Evolutionary conservation across 2,329 filamentous ascomycete genomes (phyloP).

Genomic region (Chaetomium strumarium): DNA sequence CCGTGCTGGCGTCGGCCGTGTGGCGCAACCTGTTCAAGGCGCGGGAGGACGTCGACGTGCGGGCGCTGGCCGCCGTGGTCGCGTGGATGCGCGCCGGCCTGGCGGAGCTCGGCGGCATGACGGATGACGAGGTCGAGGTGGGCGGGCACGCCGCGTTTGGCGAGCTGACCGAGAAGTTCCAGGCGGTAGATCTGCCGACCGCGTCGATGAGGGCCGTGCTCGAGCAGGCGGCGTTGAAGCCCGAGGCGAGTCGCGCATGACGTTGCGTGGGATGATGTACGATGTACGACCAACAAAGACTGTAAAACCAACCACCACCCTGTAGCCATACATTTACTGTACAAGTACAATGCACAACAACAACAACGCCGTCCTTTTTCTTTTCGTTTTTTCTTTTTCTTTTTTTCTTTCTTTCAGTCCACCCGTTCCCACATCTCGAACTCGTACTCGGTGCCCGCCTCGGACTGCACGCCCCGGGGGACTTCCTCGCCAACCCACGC

Average conservation of each 20-base stretch:
- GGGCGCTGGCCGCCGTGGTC: conserved; percentile 48
- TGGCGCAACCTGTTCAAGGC: conserved; percentile 94
- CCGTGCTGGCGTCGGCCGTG: conserved; percentile 71
- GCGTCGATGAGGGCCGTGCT: conserved; percentile 26
- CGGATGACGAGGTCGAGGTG: conserved; percentile 37
- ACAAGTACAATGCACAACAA: neutral
- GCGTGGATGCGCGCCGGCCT: conserved; percentile 49
- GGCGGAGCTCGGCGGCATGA: conserved; percentile 43
- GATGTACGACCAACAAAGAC: neutral
- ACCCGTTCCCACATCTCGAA: conserved; percentile 69
- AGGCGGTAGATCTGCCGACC: conserved; percentile 36
- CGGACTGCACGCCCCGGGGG: conserved; percentile 50
- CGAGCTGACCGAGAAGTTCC: conserved; percentile 36
- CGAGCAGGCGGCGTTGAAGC: conserved; percentile 17
- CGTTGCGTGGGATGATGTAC: neutral
- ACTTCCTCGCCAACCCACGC: conserved; percentile 62
- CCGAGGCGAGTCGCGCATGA: neutral
- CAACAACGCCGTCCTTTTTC: no score
- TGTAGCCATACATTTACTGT: neutral
- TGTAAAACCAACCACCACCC: neutral
- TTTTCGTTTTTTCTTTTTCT: no score
- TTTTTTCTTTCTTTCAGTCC: no score
- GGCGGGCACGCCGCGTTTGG: conserved; percentile 37
- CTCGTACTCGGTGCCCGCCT: conserved; percentile 60
- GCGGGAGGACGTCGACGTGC: conserved; percentile 43